phyloP scores from a whole-genome alignment of 2,329 filamentous ascomycete species.

The Penicillium italicum region DNA sequence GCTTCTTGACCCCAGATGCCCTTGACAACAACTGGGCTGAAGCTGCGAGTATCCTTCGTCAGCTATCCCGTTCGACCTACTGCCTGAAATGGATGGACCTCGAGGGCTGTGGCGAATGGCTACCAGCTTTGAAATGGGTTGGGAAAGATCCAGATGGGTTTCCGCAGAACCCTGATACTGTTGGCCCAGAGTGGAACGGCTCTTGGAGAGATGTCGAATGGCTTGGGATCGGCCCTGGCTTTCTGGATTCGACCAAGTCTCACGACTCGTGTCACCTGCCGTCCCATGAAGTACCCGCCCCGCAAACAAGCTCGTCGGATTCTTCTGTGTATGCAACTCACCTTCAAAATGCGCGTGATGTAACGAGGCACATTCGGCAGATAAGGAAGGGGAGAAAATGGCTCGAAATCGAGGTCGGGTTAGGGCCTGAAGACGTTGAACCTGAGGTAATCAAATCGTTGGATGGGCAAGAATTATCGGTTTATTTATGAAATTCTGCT shows the following conservation, averaged over 20 bases:
- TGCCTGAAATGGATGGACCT: slow-evolving; percentile 61
- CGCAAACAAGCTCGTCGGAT: background rate
- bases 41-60: slow-evolving; percentile 54
- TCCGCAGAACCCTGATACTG: slow-evolving; percentile 16
- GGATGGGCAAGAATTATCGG: slow-evolving; percentile 17
- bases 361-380: slow-evolving; percentile 31
- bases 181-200: slow-evolving; percentile 46
- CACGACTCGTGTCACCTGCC: background rate
- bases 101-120: slow-evolving; percentile 57
- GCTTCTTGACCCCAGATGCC: slow-evolving; percentile 44
- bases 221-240: slow-evolving; percentile 43
- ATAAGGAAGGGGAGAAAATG: slow-evolving; percentile 39
- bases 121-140: slow-evolving; percentile 50
- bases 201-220: slow-evolving; percentile 46
- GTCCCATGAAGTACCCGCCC: background rate
- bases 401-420: slow-evolving; percentile 29
- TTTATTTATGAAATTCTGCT: background rate
- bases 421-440: slow-evolving; percentile 26
- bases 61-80: slow-evolving; percentile 54
- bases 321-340: background rate
- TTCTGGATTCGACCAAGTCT: slow-evolving; percentile 26
- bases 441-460: slow-evolving; percentile 15
- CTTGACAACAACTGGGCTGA: slow-evolving; percentile 56
- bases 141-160: slow-evolving; percentile 29
- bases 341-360: slow-evolving; percentile 27